Evolutionary conservation across 768 basidiomycete species (phyloP).

Genomic region (Serendipita sp.): DNA sequence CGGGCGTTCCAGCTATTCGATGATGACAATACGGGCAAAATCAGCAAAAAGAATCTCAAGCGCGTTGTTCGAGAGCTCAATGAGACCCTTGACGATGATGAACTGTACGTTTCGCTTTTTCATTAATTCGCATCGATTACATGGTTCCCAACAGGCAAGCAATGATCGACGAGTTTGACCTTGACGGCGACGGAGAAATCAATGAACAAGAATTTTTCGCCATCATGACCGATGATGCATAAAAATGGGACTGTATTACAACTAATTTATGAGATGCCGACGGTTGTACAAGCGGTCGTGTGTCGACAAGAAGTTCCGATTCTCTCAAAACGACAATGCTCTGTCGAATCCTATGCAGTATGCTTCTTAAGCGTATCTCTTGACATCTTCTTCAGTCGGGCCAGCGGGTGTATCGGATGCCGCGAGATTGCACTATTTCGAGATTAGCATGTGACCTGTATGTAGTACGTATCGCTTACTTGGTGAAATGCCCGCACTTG

Average conservation of each 20-base stretch:
- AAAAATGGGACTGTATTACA: neutral
- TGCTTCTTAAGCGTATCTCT: conserved; percentile 35
- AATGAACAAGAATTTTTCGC: conserved; percentile 92
- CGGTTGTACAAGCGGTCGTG: neutral
- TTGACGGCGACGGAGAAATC: conserved; percentile 97
- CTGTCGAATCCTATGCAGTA: neutral
- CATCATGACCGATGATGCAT: conserved; percentile 81
- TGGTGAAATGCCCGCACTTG: conserved; percentile 68
- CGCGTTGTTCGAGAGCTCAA: conserved; percentile 95
- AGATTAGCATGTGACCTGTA: neutral
- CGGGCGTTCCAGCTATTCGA: conserved; percentile 95
- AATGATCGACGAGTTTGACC: conserved; percentile 99
- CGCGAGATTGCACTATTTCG: conserved; percentile 57
- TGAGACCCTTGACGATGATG: conserved; percentile 87
- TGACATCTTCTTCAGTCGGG: conserved; percentile 50
- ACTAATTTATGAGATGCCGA: neutral
- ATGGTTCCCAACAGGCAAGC: conserved; percentile 56
- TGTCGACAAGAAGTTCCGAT: neutral
- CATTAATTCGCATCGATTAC: neutral
- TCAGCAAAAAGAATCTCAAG: conserved; percentile 75
- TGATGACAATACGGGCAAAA: conserved; percentile 90
- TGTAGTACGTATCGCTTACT: conserved; percentile 8
- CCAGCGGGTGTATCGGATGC: conserved; percentile 57
- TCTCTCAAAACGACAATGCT: neutral
- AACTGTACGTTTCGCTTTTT: conserved; percentile 24